A percentile compares a stretch with the other conserved stretches of the same genome.
Evolutionary conservation across 202 grass and related monocot genomes (phyloP).

Genomic region (Carex arenaria): DNA sequence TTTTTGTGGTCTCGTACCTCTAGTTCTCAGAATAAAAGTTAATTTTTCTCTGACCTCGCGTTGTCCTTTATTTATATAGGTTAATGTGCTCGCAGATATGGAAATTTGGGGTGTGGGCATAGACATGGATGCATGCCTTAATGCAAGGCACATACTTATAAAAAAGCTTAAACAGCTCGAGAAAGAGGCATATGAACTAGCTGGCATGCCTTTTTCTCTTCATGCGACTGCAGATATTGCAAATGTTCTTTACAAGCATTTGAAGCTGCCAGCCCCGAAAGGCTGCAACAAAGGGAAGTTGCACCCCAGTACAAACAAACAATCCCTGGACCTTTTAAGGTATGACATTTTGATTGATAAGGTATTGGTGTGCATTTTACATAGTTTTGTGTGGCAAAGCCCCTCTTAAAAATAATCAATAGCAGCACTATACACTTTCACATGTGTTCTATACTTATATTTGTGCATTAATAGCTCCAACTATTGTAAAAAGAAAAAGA

Average conservation of each 20-base stretch:
- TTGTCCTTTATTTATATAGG: constrained; percentile 32
- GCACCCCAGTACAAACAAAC: constrained; percentile 90
- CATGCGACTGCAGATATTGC: constrained; percentile 74
- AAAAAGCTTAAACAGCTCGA: constrained; percentile 84
- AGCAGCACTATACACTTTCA: neutral
- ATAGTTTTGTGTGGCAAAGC: neutral
- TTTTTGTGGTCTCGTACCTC: neutral
- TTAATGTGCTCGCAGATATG: constrained; percentile 94
- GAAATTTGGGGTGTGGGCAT: constrained; percentile 85
- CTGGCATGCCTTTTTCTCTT: constrained; percentile 80
- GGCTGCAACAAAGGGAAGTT: constrained; percentile 71
- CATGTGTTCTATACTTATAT: neutral
- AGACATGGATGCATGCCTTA: constrained; percentile 89
- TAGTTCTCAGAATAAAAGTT: neutral
- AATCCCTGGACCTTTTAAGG: constrained; percentile 73
- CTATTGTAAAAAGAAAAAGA: neutral
- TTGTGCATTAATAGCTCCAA: neutral
- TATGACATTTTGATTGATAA: constrained; percentile 18
- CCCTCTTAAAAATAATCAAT: neutral
- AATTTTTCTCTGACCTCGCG: neutral
- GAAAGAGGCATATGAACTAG: constrained; percentile 74
- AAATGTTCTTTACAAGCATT: constrained; percentile 80
- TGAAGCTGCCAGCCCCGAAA: constrained; percentile 76
- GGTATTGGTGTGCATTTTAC: neutral
- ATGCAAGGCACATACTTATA: constrained; percentile 66